A percentile compares a stretch with the other conserved stretches of the same genome.
phyloP scores from a whole-genome alignment of 108 stramenopile species.

The Discostella stelligeroides region DNA sequence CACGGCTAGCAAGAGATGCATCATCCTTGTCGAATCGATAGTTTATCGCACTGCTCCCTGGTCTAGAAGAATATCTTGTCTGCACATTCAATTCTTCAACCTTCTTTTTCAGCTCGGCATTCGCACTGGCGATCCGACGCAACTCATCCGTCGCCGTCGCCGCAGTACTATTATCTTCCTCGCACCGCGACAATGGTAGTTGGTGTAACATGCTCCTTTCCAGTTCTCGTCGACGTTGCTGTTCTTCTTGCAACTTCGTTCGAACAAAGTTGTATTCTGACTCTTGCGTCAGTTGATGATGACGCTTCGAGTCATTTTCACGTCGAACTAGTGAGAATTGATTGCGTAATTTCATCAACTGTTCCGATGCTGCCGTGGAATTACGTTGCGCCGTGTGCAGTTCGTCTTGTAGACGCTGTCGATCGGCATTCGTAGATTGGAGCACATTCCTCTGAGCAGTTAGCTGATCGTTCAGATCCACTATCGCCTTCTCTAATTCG shows the following conservation, averaged over 20 bases:
- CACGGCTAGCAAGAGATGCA: background rate
- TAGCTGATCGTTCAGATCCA: slow-evolving; percentile 12
- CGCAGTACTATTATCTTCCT: slow-evolving; percentile 1
- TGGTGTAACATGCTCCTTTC: background rate
- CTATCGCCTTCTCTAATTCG: slow-evolving; percentile 25
- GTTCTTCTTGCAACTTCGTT: slow-evolving; percentile 15
- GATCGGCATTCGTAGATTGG: slow-evolving; percentile 11
- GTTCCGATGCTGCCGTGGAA: slow-evolving; percentile 29
- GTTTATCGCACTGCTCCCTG: background rate
- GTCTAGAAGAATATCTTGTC: slow-evolving; percentile 4
- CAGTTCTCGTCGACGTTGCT: slow-evolving; percentile 6
- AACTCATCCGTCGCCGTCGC: slow-evolving; percentile 8
- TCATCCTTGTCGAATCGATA: background rate
- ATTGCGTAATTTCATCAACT: slow-evolving; percentile 32
- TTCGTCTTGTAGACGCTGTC: slow-evolving; percentile 45
- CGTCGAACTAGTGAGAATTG: slow-evolving; percentile 21
- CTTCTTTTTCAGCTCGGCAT: slow-evolving; percentile 23
- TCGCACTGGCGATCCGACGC: slow-evolving; percentile 8
- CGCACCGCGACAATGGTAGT: background rate
- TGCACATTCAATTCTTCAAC: slow-evolving; percentile 28
- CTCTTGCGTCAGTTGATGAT: background rate
- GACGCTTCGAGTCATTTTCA: slow-evolving; percentile 8
- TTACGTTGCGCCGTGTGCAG: slow-evolving; percentile 31
- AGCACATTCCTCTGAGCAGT: slow-evolving; percentile 19
- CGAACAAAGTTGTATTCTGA: background rate